Conservation (phyloP, 352 stramenopile genomes). For the Saprolegnia diclina region DNA sequence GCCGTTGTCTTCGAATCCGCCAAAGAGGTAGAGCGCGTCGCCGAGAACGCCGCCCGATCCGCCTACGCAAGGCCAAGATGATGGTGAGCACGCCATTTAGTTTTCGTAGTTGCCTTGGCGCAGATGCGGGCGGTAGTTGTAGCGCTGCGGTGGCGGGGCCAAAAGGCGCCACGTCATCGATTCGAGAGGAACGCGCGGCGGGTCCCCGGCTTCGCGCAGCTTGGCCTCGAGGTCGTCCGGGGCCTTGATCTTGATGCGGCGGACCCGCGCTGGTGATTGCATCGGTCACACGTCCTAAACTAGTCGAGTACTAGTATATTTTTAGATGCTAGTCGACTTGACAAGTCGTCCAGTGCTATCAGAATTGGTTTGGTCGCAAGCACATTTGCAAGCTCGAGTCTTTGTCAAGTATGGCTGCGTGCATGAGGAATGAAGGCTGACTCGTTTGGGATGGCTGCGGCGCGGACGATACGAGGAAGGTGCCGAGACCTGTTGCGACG, state of each 20-base stretch:
- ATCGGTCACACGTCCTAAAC: neutral
- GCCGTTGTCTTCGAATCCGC: slow-evolving; percentile 24
- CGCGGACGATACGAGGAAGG: no score
- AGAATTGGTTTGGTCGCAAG: no score
- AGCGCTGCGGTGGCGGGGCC: neutral
- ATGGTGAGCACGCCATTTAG: neutral
- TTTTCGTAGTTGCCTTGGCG: neutral
- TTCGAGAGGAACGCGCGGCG: slow-evolving; percentile 12
- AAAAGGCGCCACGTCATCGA: neutral
- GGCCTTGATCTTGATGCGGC: slow-evolving; percentile 3
- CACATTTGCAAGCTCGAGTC: no score
- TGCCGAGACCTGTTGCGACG: no score
- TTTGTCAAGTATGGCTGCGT: no score
- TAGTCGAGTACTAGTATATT: neutral
- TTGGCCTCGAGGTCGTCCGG: neutral
- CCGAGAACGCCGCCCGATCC: neutral
- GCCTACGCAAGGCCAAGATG: neutral
- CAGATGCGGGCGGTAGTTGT: slow-evolving; percentile 6
- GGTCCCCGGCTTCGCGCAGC: neutral
- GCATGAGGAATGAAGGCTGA: no score
- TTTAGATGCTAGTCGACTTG: no score
- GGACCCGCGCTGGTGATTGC: slow-evolving; percentile 7
- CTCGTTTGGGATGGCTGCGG: no score
- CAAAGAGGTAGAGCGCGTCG: slow-evolving; percentile 18
- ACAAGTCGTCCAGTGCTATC: no score